These are phyloP conservation scores for Sphaerosporella brunnea DNA, from an alignment of 495 filamentous ascomycete genomes.

Conservation along the genomic window DNA sequence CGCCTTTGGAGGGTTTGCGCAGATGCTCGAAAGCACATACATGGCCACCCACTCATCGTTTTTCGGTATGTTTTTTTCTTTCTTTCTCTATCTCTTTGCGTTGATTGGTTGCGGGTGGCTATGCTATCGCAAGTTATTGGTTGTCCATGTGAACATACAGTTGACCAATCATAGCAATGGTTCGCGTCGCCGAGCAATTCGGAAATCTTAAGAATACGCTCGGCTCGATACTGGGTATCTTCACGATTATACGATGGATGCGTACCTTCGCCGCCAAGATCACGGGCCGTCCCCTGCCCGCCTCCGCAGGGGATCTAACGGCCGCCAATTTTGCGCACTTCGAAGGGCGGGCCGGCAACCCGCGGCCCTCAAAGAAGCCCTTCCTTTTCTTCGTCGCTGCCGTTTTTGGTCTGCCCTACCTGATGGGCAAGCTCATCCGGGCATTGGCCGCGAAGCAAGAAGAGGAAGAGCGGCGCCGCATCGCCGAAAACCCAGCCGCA, in stretches of 20 bases:
- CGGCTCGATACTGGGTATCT: constrained; percentile 86
- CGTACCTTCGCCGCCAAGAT: constrained; percentile 78
- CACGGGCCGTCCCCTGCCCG: constrained; percentile 83
- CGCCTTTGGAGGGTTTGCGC: constrained; percentile 93
- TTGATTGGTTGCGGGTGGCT: too few relatives aligned
- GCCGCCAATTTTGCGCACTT: constrained; percentile 81
- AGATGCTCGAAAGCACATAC: constrained; percentile 98
- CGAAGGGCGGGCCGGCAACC: constrained; percentile 41
- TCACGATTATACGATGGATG: constrained; percentile 86
- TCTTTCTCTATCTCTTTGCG: too few relatives aligned
- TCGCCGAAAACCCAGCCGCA: constrained; percentile 17
- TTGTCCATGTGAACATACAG: not conserved
- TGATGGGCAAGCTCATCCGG: constrained; percentile 88
- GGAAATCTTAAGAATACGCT: constrained; percentile 84
- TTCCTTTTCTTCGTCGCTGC: constrained; percentile 90
- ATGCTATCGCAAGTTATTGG: not conserved
- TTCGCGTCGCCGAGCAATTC: constrained; percentile 94
- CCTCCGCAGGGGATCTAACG: constrained; percentile 66
- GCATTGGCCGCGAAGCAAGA: constrained; percentile 67
- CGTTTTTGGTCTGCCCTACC: constrained; percentile 83
- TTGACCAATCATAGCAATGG: constrained; percentile 56
- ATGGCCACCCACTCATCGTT: constrained; percentile 99
- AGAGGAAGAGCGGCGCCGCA: constrained; percentile 48
- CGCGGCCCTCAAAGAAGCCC: constrained; percentile 65
- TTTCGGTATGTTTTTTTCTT: constrained; percentile 51